A percentile compares a stretch with the other conserved stretches of the same genome.
phyloP scores from a whole-genome alignment of 257 asterid genomes.

The Ligustrum vulgare region DNA sequence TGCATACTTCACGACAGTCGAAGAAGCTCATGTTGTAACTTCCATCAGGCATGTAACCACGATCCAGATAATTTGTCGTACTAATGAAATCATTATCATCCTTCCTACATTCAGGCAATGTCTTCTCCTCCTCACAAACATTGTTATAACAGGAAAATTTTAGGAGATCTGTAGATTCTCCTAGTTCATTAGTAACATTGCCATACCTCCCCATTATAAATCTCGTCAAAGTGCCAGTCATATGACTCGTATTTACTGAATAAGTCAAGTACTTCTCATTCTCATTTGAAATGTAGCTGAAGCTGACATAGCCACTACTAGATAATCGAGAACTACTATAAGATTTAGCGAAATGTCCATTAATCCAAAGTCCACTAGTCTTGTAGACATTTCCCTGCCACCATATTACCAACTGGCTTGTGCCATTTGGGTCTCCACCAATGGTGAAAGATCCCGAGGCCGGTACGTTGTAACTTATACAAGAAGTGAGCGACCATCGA shows the following conservation, averaged over 20 bases:
- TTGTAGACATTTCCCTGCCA: too few relatives aligned
- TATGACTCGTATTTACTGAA: neutral
- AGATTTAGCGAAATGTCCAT: neutral
- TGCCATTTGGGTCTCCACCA: too few relatives aligned
- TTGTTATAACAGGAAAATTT: neutral
- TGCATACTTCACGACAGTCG: constrained; percentile 27
- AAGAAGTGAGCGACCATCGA: too few relatives aligned
- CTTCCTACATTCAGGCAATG: constrained; percentile 22
- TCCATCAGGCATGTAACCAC: neutral
- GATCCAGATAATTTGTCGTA: too few relatives aligned
- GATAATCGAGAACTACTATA: neutral
- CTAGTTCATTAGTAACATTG: neutral
- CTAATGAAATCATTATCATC: too few relatives aligned
- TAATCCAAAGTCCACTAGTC: too few relatives aligned
- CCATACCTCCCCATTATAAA: neutral
- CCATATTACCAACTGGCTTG: too few relatives aligned
- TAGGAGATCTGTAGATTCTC: too few relatives aligned
- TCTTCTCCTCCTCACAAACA: neutral
- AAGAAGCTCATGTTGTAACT: constrained; percentile 21
- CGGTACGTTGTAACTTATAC: too few relatives aligned
- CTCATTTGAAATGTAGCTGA: constrained; percentile 2
- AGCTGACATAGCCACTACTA: neutral
- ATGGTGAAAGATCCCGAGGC: too few relatives aligned
- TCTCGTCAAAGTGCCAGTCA: neutral
- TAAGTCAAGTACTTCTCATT: constrained; percentile 18